phyloP scores from a whole-genome alignment of 2,329 filamentous ascomycete genomes.

The Spiromastix sp. region DNA sequence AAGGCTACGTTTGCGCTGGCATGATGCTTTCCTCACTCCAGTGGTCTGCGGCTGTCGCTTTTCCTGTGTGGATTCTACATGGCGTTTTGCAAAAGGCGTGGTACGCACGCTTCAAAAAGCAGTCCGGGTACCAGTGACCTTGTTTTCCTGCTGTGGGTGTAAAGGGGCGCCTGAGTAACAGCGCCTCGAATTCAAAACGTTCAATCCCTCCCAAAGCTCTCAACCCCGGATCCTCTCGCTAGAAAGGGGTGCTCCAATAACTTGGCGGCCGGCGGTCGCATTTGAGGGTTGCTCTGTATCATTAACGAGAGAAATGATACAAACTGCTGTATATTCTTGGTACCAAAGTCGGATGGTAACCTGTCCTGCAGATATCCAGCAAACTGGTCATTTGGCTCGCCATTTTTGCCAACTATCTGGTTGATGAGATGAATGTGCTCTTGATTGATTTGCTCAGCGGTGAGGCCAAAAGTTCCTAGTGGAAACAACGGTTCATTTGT shows the following conservation, averaged over 20 bases:
- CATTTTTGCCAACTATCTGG: conserved; percentile 5
- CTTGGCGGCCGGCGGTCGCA: conserved; percentile 3
- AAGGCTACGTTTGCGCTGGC: no score
- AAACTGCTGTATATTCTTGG: conserved; percentile 9
- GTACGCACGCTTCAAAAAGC: background rate
- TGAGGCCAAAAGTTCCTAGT: conserved; percentile 10
- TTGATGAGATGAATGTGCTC: conserved; percentile 7
- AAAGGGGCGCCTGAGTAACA: no score
- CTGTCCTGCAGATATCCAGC: conserved; percentile 9
- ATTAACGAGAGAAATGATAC: conserved; percentile 10
- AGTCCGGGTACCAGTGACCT: background rate
- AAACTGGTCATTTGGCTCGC: conserved; percentile 7
- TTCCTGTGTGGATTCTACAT: no score
- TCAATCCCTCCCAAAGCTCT: conserved; percentile 1
- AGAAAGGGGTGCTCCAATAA: conserved; percentile 10
- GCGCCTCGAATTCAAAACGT: no score
- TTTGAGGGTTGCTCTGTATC: conserved; percentile 10
- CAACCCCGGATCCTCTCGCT: background rate
- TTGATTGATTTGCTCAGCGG: conserved; percentile 9
- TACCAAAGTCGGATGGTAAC: conserved; percentile 10
- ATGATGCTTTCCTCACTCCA: no score
- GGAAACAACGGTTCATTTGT: conserved; percentile 14
- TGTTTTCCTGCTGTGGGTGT: no score
- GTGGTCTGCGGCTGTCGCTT: no score
- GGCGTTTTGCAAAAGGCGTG: background rate